Base-by-base conservation (phyloP, 2,329 filamentous ascomycete genomes). In the Phyllosticta citrichinensis region DNA sequence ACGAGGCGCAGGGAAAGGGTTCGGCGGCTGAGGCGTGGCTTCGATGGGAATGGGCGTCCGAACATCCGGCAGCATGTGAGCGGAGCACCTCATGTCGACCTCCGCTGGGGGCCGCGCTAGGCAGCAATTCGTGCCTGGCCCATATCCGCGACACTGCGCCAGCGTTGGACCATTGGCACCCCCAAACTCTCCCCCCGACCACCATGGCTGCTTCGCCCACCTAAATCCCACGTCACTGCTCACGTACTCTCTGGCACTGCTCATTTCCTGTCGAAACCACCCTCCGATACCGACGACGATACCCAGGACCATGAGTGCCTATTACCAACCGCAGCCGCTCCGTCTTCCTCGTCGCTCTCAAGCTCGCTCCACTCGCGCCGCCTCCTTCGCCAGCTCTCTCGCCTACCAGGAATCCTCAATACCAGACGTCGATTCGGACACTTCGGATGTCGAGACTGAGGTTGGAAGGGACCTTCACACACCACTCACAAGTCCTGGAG, bases 401-500 rank as follows among this genome's bases (percentile, higher is more conserved):
- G 40, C 40, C 17, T 47, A 47, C 40, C 40, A 47, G 14, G 40
- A 47, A 47, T 47, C 40, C 17, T 47, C 40, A 47, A 47, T 47
- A 47, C 40, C 40, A 47, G 40, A 47, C 40, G 40, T 47, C 40
- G 40, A 47, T 14, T 47, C 40, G 40, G 40, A 47, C 17, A 47
- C 40, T n/a, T 47, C 40, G 12, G 40, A 47, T n/a, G 40, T 47
- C 40, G 40, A 47, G 40, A 47, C 40, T 17, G 40, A 47, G n/a
- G n/a, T 47, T n/a, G 40, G 40, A n/a, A 47, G 40, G n/a, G 40
- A 47, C 40, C 14, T 47, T n/a, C 40, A 47, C 40, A 47, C 40
- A n/a, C 40, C 52, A 19, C 52, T 53, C 52, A 27, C 52, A 5
- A 53, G 25, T 53, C 52, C 20, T 12, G 52, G 51, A 19, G 71